A percentile compares a stretch with the other conserved stretches of the same genome.
Conservation (phyloP, 257 asterid species). For the Parsonsia alboflavescens region DNA sequence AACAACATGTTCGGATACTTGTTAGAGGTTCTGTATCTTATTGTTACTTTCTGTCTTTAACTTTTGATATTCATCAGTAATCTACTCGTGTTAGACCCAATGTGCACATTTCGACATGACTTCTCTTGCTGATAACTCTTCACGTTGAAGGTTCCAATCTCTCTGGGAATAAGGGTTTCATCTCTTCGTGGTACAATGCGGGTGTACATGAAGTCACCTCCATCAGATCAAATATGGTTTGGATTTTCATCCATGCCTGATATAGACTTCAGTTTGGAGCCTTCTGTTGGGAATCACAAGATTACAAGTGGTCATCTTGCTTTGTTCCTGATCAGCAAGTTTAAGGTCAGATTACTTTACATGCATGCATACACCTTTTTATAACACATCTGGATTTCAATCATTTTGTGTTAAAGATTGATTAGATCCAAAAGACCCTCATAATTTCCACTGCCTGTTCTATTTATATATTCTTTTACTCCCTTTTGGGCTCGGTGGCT, state of each 20-base stretch:
- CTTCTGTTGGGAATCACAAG: slow-evolving; percentile 80
- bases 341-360: slow-evolving; percentile 54
- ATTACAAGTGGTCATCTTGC: slow-evolving; percentile 76
- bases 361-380: neutral
- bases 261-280: slow-evolving; percentile 70
- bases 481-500: too few species aligned
- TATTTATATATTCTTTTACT: too few species aligned
- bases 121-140: slow-evolving; percentile 13
- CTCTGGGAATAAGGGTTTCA: slow-evolving; percentile 69
- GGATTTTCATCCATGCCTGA: slow-evolving; percentile 91
- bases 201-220: slow-evolving; percentile 80
- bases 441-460: neutral
- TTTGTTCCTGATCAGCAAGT: slow-evolving; percentile 59
- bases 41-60: neutral
- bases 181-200: slow-evolving; percentile 77
- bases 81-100: neutral
- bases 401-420: neutral
- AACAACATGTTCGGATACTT: neutral
- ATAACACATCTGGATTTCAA: neutral
- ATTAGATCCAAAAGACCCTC: neutral
- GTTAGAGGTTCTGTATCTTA: neutral
- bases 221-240: slow-evolving; percentile 94
- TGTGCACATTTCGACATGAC: neutral
- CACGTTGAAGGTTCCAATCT: slow-evolving; percentile 70
- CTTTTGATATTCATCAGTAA: neutral